Evolutionary conservation across 2,329 filamentous ascomycete genomes (phyloP).

Genomic region (Catunica adiposa): DNA sequence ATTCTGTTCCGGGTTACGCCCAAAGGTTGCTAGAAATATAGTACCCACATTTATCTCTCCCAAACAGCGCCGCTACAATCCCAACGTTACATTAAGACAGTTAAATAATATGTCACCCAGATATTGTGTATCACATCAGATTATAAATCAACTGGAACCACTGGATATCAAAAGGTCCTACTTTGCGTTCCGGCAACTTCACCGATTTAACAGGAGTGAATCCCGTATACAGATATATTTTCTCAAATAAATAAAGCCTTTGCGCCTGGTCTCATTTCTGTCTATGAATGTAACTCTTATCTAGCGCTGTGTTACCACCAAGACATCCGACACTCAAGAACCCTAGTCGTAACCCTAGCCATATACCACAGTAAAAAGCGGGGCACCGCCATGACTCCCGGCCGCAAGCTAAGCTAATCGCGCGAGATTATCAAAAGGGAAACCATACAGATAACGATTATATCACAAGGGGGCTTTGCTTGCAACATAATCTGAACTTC

Average conservation of each 20-base stretch:
- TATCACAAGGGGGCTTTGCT: neutral
- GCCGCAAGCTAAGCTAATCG: no score
- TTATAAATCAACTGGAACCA: conserved; percentile 19
- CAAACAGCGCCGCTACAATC: conserved; percentile 37
- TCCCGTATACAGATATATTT: no score
- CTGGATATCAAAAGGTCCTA: neutral
- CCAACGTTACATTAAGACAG: conserved; percentile 38
- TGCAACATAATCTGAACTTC: neutral
- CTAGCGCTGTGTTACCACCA: neutral
- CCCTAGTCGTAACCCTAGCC: neutral
- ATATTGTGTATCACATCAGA: conserved; percentile 40
- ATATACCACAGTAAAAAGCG: neutral
- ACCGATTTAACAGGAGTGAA: no score
- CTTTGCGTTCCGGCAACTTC: neutral
- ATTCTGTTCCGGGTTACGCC: conserved; percentile 40
- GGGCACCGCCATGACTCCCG: no score
- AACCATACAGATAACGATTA: no score
- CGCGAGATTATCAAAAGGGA: no score
- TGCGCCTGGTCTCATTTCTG: no score
- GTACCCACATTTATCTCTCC: conserved; percentile 39
- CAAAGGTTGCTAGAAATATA: conserved; percentile 41
- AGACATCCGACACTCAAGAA: neutral
- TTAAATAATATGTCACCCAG: conserved; percentile 43
- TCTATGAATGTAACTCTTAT: no score
- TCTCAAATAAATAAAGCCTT: neutral